These are phyloP conservation scores for Plectranthus barbatus DNA, from an alignment of 257 asterid species.

Conservation along the genomic window DNA sequence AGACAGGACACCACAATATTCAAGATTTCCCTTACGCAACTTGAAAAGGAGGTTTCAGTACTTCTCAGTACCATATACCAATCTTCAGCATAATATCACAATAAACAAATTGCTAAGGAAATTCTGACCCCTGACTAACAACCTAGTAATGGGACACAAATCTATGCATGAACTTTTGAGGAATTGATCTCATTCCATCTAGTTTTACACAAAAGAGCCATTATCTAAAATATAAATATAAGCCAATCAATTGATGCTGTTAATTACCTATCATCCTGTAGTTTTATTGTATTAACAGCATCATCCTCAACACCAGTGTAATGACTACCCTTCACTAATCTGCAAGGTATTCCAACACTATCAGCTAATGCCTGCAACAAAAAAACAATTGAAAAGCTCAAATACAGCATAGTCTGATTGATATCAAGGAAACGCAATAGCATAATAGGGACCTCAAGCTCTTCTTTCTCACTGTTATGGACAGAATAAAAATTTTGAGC, in stretches of 20 bases:
- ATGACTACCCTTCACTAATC: slow-evolving; percentile 85
- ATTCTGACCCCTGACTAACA: not conserved
- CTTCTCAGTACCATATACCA: not conserved
- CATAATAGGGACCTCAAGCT: slow-evolving; percentile 5
- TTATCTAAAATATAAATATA: not conserved
- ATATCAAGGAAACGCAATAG: slow-evolving; percentile 6
- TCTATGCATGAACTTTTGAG: slow-evolving; percentile 2
- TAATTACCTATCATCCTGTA: slow-evolving; percentile 72
- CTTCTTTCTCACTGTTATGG: not conserved
- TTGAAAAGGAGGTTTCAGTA: not conserved
- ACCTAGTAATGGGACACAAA: not conserved
- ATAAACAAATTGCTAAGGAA: not conserved
- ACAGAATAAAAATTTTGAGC: not conserved
- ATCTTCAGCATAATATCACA: slow-evolving; percentile 3
- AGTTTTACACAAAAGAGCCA: not conserved
- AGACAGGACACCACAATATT: not conserved
- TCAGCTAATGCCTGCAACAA: slow-evolving; percentile 85
- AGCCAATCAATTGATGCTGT: not conserved
- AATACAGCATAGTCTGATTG: slow-evolving; percentile 10
- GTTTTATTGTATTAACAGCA: slow-evolving; percentile 81
- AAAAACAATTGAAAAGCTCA: slow-evolving; percentile 13
- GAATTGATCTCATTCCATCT: not conserved
- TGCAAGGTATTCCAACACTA: slow-evolving; percentile 86
- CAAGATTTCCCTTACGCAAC: not conserved
- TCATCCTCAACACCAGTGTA: slow-evolving; percentile 94